A percentile compares a stretch with the other conserved stretches of the same genome.
These are phyloP conservation scores for Stemphylium lycopersici DNA, from an alignment of 2,329 filamentous ascomycete genomes.

Conservation along the genomic window DNA sequence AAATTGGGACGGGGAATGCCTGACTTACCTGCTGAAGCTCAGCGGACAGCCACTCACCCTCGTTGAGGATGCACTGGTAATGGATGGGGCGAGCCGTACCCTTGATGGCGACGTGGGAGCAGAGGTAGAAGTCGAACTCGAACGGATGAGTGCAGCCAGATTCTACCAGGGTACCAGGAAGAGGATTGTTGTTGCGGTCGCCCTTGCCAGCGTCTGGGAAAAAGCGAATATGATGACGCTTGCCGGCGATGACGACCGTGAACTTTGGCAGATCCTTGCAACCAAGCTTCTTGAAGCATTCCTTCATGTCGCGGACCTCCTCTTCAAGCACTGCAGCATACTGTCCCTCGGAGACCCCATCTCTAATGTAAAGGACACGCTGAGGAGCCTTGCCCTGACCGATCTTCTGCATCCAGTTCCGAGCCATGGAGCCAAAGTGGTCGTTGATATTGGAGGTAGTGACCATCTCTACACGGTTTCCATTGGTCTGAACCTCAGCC, in stretches of 20 bases:
- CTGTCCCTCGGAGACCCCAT: slow-evolving; percentile 83
- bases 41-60: slow-evolving; percentile 70
- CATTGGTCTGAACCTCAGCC: slow-evolving; percentile 82
- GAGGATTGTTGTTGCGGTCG: slow-evolving; percentile 80
- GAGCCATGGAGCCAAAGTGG: slow-evolving; percentile 69
- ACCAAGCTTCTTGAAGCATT: slow-evolving; percentile 56
- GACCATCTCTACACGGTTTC: slow-evolving; percentile 80
- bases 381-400: slow-evolving; percentile 63
- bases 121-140: slow-evolving; percentile 85
- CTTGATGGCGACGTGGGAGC: slow-evolving; percentile 80
- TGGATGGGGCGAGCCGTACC: slow-evolving; percentile 92
- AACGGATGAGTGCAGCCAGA: slow-evolving; percentile 87
- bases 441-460: slow-evolving; percentile 67
- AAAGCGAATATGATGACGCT: slow-evolving; percentile 88
- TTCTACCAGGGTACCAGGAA: slow-evolving; percentile 88
- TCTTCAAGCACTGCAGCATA: slow-evolving; percentile 78
- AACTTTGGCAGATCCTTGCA: slow-evolving; percentile 64
- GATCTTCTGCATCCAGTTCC: slow-evolving; percentile 66
- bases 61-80: slow-evolving; percentile 88
- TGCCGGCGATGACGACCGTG: slow-evolving; percentile 86
- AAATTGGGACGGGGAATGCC: no score
- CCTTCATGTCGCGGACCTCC: slow-evolving; percentile 77
- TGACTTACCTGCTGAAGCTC: slow-evolving; percentile 67
- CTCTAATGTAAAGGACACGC: slow-evolving; percentile 90
- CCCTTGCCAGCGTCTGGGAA: slow-evolving; percentile 71